These are phyloP conservation scores for Avena eriantha DNA, from an alignment of 176 grass and related monocot genomes.

Conservation along the genomic window DNA sequence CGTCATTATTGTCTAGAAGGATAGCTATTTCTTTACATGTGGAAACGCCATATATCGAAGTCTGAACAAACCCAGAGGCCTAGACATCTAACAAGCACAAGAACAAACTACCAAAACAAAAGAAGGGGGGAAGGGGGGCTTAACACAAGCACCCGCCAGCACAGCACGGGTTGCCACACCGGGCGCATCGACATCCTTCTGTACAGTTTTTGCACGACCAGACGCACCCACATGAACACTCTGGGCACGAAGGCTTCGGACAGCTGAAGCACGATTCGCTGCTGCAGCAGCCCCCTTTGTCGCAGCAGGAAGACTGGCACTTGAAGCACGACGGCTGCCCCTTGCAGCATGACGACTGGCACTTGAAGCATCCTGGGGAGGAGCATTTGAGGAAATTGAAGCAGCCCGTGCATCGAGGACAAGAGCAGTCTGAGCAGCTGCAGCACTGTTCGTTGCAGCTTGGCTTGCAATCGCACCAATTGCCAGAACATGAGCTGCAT, in stretches of 20 bases:
- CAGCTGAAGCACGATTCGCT: slow-evolving; percentile 33
- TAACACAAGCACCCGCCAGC: slow-evolving; percentile 70
- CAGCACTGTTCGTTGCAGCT: slow-evolving; percentile 6
- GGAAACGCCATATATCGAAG: not conserved
- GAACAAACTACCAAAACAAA: not conserved
- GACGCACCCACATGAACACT: slow-evolving; percentile 85
- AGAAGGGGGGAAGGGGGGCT: not conserved
- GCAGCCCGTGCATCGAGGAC: slow-evolving; percentile 24
- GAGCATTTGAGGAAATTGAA: slow-evolving; percentile 4
- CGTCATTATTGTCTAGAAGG: not conserved
- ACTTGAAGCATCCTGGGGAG: slow-evolving; percentile 23
- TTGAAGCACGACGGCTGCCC: slow-evolving; percentile 50
- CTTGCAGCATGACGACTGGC: slow-evolving; percentile 50
- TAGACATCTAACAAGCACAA: slow-evolving; percentile 8
- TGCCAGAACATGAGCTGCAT: slow-evolving; percentile 36
- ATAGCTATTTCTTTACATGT: slow-evolving; percentile 32
- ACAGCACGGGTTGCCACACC: slow-evolving; percentile 60
- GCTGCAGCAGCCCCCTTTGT: slow-evolving; percentile 36
- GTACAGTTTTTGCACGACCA: slow-evolving; percentile 73
- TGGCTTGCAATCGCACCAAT: slow-evolving; percentile 26
- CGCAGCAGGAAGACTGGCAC: slow-evolving; percentile 60
- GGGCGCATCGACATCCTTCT: slow-evolving; percentile 56
- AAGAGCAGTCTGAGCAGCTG: not conserved
- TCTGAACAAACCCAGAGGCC: not conserved
- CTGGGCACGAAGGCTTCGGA: slow-evolving; percentile 58